Conservation (phyloP, 148 eudicot genomes). For the Chenopodium formosanum region DNA sequence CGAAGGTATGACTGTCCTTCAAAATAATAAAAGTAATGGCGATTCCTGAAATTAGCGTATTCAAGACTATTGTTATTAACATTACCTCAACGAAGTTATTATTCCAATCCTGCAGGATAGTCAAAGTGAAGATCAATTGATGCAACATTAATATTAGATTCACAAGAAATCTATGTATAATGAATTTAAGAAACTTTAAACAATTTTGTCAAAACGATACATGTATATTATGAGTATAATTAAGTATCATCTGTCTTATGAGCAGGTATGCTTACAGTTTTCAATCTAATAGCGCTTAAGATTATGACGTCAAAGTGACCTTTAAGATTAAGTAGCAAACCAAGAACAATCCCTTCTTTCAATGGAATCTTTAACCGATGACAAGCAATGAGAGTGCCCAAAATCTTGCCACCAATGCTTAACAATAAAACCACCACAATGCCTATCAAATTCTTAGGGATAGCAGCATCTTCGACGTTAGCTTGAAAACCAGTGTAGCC, state of each 20-base stretch:
- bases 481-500: slow-evolving; percentile 87
- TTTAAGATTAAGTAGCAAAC: slow-evolving; percentile 76
- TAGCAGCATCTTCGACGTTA: slow-evolving; percentile 34
- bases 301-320: slow-evolving; percentile 79
- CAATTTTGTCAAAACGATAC: neutral
- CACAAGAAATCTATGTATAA: too few species aligned
- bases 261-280: slow-evolving; percentile 41
- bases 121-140: slow-evolving; percentile 6
- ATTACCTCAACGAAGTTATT: slow-evolving; percentile 50
- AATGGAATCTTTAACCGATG: slow-evolving; percentile 58
- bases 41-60: slow-evolving; percentile 65
- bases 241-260: neutral
- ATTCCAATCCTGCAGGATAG: slow-evolving; percentile 48
- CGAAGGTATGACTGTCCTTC: slow-evolving; percentile 45
- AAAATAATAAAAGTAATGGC: slow-evolving; percentile 49
- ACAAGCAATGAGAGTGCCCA: slow-evolving; percentile 77
- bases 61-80: slow-evolving; percentile 50
- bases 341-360: slow-evolving; percentile 69
- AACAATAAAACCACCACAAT: slow-evolving; percentile 42
- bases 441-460: slow-evolving; percentile 28
- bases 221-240: neutral
- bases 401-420: slow-evolving; percentile 74
- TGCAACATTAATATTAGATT: too few species aligned
- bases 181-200: too few species aligned
- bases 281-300: slow-evolving; percentile 41